phyloP scores from a whole-genome alignment of 2,329 filamentous ascomycete species.

The Xylaria sp. region DNA sequence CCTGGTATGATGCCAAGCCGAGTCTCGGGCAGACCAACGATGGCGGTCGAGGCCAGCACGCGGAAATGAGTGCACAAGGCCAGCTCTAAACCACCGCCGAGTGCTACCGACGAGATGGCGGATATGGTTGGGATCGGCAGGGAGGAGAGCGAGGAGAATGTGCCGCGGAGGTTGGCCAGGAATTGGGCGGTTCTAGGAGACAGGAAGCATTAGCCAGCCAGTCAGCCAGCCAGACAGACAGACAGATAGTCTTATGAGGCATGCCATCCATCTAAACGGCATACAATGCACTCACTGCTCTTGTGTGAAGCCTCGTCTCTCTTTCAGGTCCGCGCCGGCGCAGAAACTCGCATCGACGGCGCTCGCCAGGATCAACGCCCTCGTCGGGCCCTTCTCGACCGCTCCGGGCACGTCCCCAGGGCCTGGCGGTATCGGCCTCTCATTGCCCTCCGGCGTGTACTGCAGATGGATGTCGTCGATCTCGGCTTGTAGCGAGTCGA shows the following conservation, averaged over 20 bases:
- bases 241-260: neutral
- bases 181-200: conserved; percentile 80
- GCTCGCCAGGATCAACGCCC: conserved; percentile 85
- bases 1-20: conserved; percentile 93
- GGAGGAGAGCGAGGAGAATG: conserved; percentile 76
- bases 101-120: conserved; percentile 83
- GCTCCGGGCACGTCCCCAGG: conserved; percentile 59
- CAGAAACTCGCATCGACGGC: conserved; percentile 91
- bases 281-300: conserved; percentile 70
- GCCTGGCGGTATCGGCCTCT: conserved; percentile 53
- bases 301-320: conserved; percentile 78
- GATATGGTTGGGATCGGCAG: conserved; percentile 92
- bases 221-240: neutral
- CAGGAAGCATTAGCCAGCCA: conserved; percentile 3
- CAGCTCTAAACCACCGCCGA: conserved; percentile 93
- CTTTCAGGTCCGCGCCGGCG: conserved; percentile 93
- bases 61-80: conserved; percentile 90
- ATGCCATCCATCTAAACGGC: neutral
- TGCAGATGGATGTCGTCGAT: conserved; percentile 76
- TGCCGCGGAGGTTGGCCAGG: conserved; percentile 77
- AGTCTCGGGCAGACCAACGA: conserved; percentile 85
- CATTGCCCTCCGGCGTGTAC: conserved; percentile 66
- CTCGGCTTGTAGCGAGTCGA: conserved; percentile 76
- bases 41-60: conserved; percentile 81
- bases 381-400: conserved; percentile 67